Conservation (phyloP, 2,329 filamentous ascomycete genomes). For the Claviceps maximensis region DNA sequence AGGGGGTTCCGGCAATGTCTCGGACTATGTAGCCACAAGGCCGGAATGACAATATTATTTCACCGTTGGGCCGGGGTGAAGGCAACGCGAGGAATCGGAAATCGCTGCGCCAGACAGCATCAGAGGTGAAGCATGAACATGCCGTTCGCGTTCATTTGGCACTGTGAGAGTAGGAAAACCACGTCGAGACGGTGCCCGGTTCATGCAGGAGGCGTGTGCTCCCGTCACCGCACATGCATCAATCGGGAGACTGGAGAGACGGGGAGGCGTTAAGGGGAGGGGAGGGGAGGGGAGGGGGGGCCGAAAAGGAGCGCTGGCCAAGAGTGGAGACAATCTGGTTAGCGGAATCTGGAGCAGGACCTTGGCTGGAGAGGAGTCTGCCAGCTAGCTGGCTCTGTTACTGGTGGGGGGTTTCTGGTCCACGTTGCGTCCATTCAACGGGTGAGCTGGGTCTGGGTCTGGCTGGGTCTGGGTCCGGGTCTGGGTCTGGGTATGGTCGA, state of each 20-base stretch:
- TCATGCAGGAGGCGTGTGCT: neutral
- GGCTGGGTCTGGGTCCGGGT: too few relatives aligned
- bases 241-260: neutral
- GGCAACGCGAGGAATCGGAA: neutral
- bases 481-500: too few relatives aligned
- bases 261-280: neutral
- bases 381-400: neutral
- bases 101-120: neutral
- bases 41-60: neutral
- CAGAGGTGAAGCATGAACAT: constrained; percentile 3
- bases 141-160: neutral
- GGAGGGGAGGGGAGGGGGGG: too few relatives aligned
- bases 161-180: neutral
- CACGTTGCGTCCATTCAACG: neutral
- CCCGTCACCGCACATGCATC: neutral
- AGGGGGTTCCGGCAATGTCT: neutral
- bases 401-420: too few relatives aligned
- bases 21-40: neutral
- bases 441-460: neutral
- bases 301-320: neutral
- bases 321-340: too few relatives aligned
- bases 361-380: neutral
- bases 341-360: neutral
- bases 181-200: neutral
- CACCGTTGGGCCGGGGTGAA: neutral